These are phyloP conservation scores for Eucalyptus lansdowneana DNA, from an alignment of 345 rosid genomes.

Conservation along the genomic window DNA sequence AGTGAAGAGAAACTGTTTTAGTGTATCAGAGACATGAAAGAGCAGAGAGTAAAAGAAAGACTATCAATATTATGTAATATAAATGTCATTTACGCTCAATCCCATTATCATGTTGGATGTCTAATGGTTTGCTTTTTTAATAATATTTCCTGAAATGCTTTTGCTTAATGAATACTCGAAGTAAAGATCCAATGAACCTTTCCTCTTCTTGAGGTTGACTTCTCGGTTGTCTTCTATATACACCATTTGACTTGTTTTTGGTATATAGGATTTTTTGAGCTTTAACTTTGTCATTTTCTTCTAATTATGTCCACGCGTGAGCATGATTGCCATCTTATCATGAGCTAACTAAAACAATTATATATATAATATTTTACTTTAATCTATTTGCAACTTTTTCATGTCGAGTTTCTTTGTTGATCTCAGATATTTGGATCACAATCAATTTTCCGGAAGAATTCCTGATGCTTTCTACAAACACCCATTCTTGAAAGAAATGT, in stretches of 20 bases:
- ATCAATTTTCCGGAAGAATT: slow-evolving; percentile 60
- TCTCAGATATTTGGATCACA: slow-evolving; percentile 73
- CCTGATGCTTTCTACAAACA: slow-evolving; percentile 61
- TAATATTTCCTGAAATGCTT: neutral
- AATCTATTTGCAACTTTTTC: neutral
- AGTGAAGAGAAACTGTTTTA: neutral
- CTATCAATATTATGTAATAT: neutral
- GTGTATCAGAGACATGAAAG: neutral
- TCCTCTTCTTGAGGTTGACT: neutral
- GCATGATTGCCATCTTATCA: too few species aligned
- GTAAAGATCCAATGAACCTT: neutral
- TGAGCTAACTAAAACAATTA: neutral
- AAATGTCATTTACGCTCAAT: neutral
- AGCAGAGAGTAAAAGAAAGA: neutral
- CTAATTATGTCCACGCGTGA: too few species aligned
- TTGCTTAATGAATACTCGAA: neutral
- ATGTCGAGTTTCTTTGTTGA: neutral
- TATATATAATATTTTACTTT: neutral
- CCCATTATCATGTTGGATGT: neutral
- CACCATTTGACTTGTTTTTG: neutral
- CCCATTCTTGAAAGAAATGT: slow-evolving; percentile 64
- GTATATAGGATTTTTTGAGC: neutral
- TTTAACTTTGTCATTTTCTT: neutral
- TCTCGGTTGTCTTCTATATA: neutral
- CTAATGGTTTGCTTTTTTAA: neutral